A percentile compares a stretch with the other conserved stretches of the same genome.
Evolutionary conservation across 2,329 filamentous ascomycete species (phyloP).

Genomic region (Arthroderma sp.): DNA sequence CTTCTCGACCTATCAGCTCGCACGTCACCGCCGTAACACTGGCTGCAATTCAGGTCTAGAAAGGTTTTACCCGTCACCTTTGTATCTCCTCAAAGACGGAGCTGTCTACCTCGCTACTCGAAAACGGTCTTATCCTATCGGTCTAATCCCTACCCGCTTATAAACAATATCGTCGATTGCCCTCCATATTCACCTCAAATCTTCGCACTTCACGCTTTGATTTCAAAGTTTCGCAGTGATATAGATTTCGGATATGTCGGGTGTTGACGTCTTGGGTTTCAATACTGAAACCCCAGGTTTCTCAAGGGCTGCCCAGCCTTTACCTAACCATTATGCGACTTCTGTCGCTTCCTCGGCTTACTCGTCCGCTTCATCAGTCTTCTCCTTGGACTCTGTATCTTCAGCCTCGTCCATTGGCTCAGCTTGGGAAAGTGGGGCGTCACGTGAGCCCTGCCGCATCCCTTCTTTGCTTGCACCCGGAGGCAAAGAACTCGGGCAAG

Average conservation of each 20-base stretch:
- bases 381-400: constrained; percentile 62
- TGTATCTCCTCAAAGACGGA: constrained; percentile 9
- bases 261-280: constrained; percentile 33
- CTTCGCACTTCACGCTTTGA: neutral
- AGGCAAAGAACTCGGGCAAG: constrained; percentile 14
- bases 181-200: neutral
- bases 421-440: constrained; percentile 30
- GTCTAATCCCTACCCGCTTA: constrained; percentile 8
- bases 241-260: constrained; percentile 25
- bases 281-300: constrained; percentile 25
- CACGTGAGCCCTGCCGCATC: constrained; percentile 16
- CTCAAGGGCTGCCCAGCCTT: constrained; percentile 22
- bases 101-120: constrained; percentile 5
- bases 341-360: constrained; percentile 63
- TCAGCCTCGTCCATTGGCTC: constrained; percentile 51
- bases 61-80: constrained; percentile 11
- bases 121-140: constrained; percentile 10
- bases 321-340: constrained; percentile 49
- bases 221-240: neutral
- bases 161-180: constrained; percentile 7
- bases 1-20: neutral
- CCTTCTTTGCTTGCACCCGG: constrained; percentile 13
- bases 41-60: constrained; percentile 7
- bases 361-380: constrained; percentile 63
- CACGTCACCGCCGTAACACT: constrained; percentile 6